Evolutionary conservation across 441 rosid genomes (phyloP), one percentile per base, ranked within the genome.

Genomic region (Hura crepitans): DNA sequence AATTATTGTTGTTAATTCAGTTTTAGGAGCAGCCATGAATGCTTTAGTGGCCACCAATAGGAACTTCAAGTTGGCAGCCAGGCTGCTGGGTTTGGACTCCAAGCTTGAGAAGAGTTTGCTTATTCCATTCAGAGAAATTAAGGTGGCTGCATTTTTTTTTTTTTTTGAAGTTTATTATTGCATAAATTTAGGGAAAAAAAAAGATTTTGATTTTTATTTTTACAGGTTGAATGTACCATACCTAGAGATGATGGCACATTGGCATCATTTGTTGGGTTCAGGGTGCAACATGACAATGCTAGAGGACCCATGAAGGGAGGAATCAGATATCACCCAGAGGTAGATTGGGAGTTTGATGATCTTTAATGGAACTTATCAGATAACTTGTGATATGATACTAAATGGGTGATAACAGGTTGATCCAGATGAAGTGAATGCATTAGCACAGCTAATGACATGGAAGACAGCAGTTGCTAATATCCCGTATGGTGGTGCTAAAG

Each of bases 401-500:
- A 43, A 10, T 2, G 45, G 66, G 35, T 61, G 65, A 1, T 65
- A 45, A 53, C 68, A 96, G 99, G 99, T 96, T 74, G 99, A 96
- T 65, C 96, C 96, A 0, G 96, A 96, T 88, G 99, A 92, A 82
- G 98, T 93, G 30, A 96, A 96, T 79, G 99, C 99, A 11, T 75
- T 96, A 54, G 99, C 99, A 75, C 99, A 96, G 73, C 80, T 96
- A 12, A 96, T 96, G 99, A 96, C 98, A 45, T 96, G 98, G 99
- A 96, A 96, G 81, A 93, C 98, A 5, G 99, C 99, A 27, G 98
- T 96, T n/a, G 99, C 92, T 2, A 88, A 96, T 63, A 96, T 96
- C 77, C 99, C 99, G 0, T 96, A 96, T 46, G 99, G 98, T 28
- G 99, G 99, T 30, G 99, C 99, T 9, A 96, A 96, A 85, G 99